Base-by-base conservation (phyloP, 2,329 filamentous ascomycete species). In the Hypoxylon sp. region DNA sequence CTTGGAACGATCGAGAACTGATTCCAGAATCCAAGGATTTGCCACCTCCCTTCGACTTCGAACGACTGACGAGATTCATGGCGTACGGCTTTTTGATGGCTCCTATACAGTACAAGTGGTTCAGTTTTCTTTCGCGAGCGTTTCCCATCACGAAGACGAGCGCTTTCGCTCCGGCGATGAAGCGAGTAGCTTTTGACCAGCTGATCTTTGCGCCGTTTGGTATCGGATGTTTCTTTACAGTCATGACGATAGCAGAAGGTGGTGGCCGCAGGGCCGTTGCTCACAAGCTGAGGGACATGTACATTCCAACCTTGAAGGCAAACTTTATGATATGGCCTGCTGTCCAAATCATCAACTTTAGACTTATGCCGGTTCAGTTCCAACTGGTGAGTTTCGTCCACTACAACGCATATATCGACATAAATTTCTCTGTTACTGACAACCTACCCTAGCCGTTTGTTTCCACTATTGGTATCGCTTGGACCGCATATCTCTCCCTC, bases 81-180 rank as follows among this genome's bases (percentile, higher is more conserved):
- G 91, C 93, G 4, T 99, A 98, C 79, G 94, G 94, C 78, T 98
- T 98, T 82, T 88, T 92, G 77, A 98, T 98, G 93, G 94, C 96
- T 3, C 96, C 96, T 0, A 75, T 98, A 32, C 95, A 98, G 80
- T 97, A 97, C 83, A 91, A 93, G 78, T 99, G 96, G 96, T 98
- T 98, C 81, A 88, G 89, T 56, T 94, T 97, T 79, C 84, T 99
- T 70, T 91, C 90, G 34, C 86, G 85, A 71, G 86, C 89, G 9
- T 99, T 99, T 76, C 96, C 96, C 4, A 90, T 98, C 55, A 92
- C 91, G 56, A 93, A 95, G 83, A 87, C 85, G 10, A 88, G 88
- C 73, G 90, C 90, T 1, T 91, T 93, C 53, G 83, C 85, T 2
- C 93, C 94, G 32, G 93, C 93, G 2, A 81, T 98, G 80, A 97